These are phyloP conservation scores for Cladorrhinum sp. DNA, from an alignment of 2,329 filamentous ascomycete genomes.

Conservation along the genomic window DNA sequence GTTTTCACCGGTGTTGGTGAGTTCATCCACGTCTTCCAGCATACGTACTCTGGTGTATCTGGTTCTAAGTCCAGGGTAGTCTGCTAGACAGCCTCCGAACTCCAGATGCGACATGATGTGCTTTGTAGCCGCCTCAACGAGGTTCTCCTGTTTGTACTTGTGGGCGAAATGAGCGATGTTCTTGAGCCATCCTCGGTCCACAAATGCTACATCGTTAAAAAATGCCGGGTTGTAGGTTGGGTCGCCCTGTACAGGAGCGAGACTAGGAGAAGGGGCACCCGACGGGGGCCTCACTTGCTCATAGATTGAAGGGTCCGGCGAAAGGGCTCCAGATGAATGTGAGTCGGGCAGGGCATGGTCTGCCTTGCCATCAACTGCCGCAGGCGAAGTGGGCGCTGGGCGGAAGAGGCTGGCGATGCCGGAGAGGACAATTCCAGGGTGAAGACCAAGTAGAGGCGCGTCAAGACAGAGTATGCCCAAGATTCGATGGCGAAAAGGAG, in stretches of 20 bases:
- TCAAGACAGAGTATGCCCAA: conserved; percentile 81
- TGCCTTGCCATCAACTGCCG: conserved; percentile 23
- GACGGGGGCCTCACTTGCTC: conserved; percentile 27
- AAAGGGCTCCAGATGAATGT: conserved; percentile 20
- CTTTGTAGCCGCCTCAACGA: conserved; percentile 66
- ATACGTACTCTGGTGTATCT: conserved; percentile 68
- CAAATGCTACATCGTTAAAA: conserved; percentile 68
- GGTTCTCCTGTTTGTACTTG: conserved; percentile 71
- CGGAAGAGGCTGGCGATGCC: conserved; percentile 77
- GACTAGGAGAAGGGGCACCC: conserved; percentile 22
- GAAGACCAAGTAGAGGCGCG: conserved; percentile 82
- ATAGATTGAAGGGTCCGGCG: conserved; percentile 29
- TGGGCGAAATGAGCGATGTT: conserved; percentile 72
- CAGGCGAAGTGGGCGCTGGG: conserved; percentile 36
- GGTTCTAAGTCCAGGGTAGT: conserved; percentile 65
- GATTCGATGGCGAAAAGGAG: conserved; percentile 67
- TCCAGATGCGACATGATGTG: conserved; percentile 79
- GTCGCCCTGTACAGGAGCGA: conserved; percentile 31
- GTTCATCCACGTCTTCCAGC: conserved; percentile 68
- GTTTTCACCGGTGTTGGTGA: conserved; percentile 35
- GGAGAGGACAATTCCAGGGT: conserved; percentile 81
- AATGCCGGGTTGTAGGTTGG: conserved; percentile 75
- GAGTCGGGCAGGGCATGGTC: conserved; percentile 13
- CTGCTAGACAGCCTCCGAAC: conserved; percentile 76
- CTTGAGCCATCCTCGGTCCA: conserved; percentile 66